Conservation (phyloP, 2,329 filamentous ascomycete genomes). For the Clarireedia sp. region DNA sequence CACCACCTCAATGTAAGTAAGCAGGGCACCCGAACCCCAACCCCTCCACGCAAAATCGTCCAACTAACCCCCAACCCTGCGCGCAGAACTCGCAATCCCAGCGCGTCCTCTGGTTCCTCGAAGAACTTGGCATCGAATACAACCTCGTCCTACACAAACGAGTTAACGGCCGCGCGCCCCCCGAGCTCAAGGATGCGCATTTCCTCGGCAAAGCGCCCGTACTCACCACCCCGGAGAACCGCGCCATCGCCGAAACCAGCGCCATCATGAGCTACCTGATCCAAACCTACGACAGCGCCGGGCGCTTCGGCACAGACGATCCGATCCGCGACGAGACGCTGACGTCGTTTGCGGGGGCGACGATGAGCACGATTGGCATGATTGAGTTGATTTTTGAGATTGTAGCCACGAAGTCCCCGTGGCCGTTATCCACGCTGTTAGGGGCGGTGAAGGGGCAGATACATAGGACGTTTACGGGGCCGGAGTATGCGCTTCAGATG, state of each 20-base stretch:
- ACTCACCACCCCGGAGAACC: constrained; percentile 35
- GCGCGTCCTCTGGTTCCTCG: constrained; percentile 60
- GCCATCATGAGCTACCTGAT: constrained; percentile 30
- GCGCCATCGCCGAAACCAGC: constrained; percentile 24
- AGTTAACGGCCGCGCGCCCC: constrained; percentile 48
- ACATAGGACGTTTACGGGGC: constrained; percentile 13
- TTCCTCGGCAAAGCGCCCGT: constrained; percentile 80
- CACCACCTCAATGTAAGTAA: constrained; percentile 26
- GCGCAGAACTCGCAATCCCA: constrained; percentile 56
- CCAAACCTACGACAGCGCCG: constrained; percentile 26
- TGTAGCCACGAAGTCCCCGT: constrained; percentile 15
- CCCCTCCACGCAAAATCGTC: not conserved
- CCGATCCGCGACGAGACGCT: constrained; percentile 28
- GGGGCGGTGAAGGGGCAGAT: constrained; percentile 14
- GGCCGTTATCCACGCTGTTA: constrained; percentile 20
- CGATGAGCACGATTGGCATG: not conserved
- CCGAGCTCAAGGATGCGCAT: constrained; percentile 62
- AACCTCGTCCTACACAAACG: constrained; percentile 58
- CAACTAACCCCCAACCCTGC: not conserved
- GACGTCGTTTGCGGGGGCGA: constrained; percentile 10
- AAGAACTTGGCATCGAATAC: constrained; percentile 65
- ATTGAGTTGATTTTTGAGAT: constrained; percentile 7
- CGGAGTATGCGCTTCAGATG: constrained; percentile 21
- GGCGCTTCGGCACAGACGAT: constrained; percentile 25
- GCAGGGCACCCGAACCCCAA: not conserved